These are phyloP conservation scores for Fraxinus cuspidata DNA, from an alignment of 257 asterid genomes.

Conservation along the genomic window DNA sequence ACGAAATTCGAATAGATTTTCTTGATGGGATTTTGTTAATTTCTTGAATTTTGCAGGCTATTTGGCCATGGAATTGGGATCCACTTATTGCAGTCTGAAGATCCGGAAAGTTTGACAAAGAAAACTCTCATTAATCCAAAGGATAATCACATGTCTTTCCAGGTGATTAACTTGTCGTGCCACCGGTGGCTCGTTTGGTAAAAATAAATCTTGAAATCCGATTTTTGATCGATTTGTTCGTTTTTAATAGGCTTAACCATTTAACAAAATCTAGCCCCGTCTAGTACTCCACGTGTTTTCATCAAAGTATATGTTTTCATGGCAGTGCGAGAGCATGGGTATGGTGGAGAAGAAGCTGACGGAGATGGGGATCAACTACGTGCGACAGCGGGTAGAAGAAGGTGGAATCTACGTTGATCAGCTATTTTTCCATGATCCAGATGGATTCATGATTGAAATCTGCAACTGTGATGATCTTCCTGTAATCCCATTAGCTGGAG, in stretches of 20 bases:
- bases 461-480: slow-evolving; percentile 94
- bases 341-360: slow-evolving; percentile 85
- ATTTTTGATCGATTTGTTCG: too few relatives aligned
- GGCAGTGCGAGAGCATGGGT: slow-evolving; percentile 87
- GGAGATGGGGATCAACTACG: slow-evolving; percentile 72
- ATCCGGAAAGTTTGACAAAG: slow-evolving; percentile 63
- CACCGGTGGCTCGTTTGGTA: too few relatives aligned
- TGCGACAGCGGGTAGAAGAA: slow-evolving; percentile 81
- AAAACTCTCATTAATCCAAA: slow-evolving; percentile 82
- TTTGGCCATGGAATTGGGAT: slow-evolving; percentile 95
- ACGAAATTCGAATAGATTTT: neutral
- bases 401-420: slow-evolving; percentile 92
- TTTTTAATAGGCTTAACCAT: too few relatives aligned
- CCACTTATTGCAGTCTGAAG: slow-evolving; percentile 81
- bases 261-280: neutral
- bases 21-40: neutral
- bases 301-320: neutral
- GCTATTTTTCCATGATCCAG: slow-evolving; percentile 92
- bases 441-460: slow-evolving; percentile 94
- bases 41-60: slow-evolving; percentile 49
- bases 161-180: slow-evolving; percentile 44
- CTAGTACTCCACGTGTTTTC: neutral
- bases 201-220: neutral
- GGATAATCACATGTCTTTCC: slow-evolving; percentile 93
- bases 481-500: slow-evolving; percentile 70